Conservation (phyloP, 2,329 filamentous ascomycete genomes). For the Xylariales sp. region DNA sequence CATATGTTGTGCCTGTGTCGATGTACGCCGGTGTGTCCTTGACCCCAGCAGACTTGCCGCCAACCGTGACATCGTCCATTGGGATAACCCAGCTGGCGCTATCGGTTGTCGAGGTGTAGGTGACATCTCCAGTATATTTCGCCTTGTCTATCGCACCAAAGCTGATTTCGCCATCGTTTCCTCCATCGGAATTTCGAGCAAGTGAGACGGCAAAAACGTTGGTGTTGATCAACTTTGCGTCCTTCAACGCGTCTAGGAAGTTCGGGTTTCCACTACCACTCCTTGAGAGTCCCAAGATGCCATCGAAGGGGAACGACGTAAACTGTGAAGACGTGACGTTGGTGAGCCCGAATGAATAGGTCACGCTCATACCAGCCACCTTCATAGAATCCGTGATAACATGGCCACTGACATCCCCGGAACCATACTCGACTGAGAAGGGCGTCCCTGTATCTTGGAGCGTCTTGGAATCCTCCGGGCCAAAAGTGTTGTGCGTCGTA, state of each 20-base stretch:
- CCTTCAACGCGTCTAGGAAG: conserved; percentile 60
- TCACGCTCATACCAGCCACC: conserved; percentile 60
- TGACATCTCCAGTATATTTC: conserved; percentile 64
- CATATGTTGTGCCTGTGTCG: conserved; percentile 78
- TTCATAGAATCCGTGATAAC: conserved; percentile 62
- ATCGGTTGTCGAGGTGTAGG: conserved; percentile 54
- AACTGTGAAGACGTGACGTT: conserved; percentile 70
- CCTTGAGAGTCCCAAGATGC: conserved; percentile 75
- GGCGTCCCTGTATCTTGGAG: conserved; percentile 46
- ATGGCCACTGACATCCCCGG: conserved; percentile 65
- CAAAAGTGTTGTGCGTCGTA: conserved; percentile 64
- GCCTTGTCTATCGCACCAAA: conserved; percentile 66
- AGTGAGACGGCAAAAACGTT: conserved; percentile 71
- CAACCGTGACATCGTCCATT: conserved; percentile 60
- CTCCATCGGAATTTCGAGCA: conserved; percentile 59
- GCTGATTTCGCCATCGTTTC: conserved; percentile 69
- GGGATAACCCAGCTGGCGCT: conserved; percentile 64
- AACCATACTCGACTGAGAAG: conserved; percentile 72
- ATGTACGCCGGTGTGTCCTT: conserved; percentile 62
- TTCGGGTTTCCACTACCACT: conserved; percentile 48
- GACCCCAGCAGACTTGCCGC: conserved; percentile 53
- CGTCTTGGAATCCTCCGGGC: conserved; percentile 59
- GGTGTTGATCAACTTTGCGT: conserved; percentile 49
- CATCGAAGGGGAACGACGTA: conserved; percentile 75
- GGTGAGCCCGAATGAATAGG: conserved; percentile 69